These are phyloP conservation scores for Candida bentonensis DNA, from an alignment of 805 yeast genomes.

Conservation along the genomic window DNA sequence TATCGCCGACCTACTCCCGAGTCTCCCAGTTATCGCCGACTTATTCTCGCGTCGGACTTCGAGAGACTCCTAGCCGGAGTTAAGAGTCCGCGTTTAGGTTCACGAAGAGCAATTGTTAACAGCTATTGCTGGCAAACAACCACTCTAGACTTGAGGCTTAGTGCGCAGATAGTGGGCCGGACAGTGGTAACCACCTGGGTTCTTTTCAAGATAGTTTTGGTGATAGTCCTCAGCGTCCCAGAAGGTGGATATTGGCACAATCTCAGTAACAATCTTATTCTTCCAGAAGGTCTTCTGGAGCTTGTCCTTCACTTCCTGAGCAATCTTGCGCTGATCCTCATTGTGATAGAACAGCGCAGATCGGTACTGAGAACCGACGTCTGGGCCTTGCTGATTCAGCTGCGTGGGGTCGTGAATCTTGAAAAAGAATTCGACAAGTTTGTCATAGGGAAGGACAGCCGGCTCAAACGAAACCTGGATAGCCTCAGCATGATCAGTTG, in stretches of 20 bases:
- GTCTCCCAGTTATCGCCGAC: no score
- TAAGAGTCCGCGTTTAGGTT: no score
- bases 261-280: constrained; percentile 50
- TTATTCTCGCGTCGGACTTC: no score
- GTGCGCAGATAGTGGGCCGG: constrained; percentile 76
- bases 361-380: constrained; percentile 80
- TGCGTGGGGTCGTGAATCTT: constrained; percentile 92
- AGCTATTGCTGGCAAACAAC: no score
- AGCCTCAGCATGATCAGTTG: constrained; percentile 73
- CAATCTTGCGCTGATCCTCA: constrained; percentile 33
- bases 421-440: constrained; percentile 71
- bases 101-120: no score
- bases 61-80: no score
- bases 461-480: constrained; percentile 79
- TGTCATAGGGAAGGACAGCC: constrained; percentile 36
- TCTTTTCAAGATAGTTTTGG: constrained; percentile 63
- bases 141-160: constrained; percentile 29
- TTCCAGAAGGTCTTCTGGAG: constrained; percentile 68
- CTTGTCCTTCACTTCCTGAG: constrained; percentile 31
- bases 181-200: constrained; percentile 82
- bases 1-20: no score
- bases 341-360: constrained; percentile 60
- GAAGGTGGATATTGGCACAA: constrained; percentile 55
- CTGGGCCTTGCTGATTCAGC: constrained; percentile 71
- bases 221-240: constrained; percentile 96